A percentile compares a stretch with the other conserved stretches of the same genome.
Evolutionary conservation across 164 flowering plant species (phyloP).

Genomic region (Vitis labrusca): DNA sequence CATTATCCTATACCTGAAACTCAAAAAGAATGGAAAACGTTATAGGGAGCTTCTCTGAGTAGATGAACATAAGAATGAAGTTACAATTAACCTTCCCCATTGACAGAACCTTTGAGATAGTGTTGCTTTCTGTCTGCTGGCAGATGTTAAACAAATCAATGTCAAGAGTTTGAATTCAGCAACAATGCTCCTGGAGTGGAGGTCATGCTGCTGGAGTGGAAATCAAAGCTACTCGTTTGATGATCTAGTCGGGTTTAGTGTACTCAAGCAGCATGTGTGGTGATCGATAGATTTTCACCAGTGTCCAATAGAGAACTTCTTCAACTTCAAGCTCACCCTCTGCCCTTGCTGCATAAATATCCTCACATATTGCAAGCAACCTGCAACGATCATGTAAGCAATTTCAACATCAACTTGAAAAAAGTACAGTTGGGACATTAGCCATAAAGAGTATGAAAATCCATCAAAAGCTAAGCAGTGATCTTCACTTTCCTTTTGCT

Average conservation of each 20-base stretch:
- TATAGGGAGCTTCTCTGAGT: not conserved
- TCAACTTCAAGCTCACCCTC: conserved; percentile 89
- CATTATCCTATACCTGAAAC: not conserved
- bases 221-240: not conserved
- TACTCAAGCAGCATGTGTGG: conserved; percentile 92
- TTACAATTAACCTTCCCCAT: not conserved
- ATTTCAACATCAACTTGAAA: not conserved
- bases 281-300: conserved; percentile 78
- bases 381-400: conserved; percentile 28
- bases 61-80: not conserved
- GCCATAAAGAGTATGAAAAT: not conserved
- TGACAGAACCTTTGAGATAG: not conserved
- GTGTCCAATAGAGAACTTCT: conserved; percentile 87
- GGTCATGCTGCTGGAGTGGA: no score
- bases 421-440: not conserved
- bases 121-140: not conserved
- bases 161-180: not conserved
- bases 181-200: no score
- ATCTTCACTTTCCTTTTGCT: no score
- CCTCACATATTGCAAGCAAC: conserved; percentile 81
- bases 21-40: not conserved
- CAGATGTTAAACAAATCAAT: not conserved
- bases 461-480: no score
- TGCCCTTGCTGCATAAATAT: conserved; percentile 88
- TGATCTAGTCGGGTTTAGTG: conserved; percentile 60